Evolutionary conservation across 2,329 filamentous ascomycete species (phyloP).

Genomic region (Calonectria fujianensis): DNA sequence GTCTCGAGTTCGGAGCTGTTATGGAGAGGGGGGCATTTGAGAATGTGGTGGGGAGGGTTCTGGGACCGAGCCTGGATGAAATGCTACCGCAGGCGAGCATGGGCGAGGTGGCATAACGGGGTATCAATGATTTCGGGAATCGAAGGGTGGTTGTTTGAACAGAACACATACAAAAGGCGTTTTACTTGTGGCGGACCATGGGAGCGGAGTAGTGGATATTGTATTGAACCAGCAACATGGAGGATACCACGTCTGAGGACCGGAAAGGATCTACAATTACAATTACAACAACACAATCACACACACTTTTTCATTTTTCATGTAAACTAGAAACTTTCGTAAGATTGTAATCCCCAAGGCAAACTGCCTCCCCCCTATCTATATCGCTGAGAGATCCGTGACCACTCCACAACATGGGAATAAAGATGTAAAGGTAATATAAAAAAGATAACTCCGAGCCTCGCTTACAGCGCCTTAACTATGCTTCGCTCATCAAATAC

Average conservation of each 20-base stretch:
- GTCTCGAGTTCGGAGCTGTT: constrained; percentile 68
- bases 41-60: constrained; percentile 64
- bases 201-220: constrained; percentile 22
- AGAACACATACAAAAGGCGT: constrained; percentile 23
- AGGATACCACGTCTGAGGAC: constrained; percentile 9
- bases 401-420: neutral
- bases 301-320: neutral
- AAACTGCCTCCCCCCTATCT: neutral
- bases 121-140: neutral
- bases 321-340: constrained; percentile 14
- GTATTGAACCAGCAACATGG: neutral
- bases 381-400: neutral
- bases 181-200: neutral
- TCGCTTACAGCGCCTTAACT: constrained; percentile 72
- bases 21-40: constrained; percentile 69
- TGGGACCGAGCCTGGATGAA: constrained; percentile 55
- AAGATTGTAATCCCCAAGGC: neutral
- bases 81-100: constrained; percentile 34
- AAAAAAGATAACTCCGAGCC: constrained; percentile 19
- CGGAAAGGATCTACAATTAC: constrained; percentile 1
- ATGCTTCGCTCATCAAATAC: constrained; percentile 86
- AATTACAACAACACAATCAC: neutral
- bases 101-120: neutral
- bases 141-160: constrained; percentile 15
- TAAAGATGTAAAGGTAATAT: neutral